These are phyloP conservation scores for Neolentinus lepideus DNA, from an alignment of 1,284 basidiomycete species.

Conservation along the genomic window DNA sequence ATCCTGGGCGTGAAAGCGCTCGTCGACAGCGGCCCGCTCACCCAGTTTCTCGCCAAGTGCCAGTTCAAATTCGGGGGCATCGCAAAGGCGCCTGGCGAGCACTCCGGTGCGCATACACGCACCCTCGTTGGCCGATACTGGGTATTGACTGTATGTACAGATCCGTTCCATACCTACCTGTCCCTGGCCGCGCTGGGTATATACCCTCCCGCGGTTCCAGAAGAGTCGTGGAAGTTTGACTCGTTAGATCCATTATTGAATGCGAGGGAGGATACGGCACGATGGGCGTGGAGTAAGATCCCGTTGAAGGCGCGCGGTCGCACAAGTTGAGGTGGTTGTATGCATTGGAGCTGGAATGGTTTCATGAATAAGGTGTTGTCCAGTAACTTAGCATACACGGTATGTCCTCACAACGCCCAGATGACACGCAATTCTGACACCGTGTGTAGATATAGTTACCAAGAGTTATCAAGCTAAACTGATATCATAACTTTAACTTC, in stretches of 20 bases:
- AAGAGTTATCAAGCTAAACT: too few species aligned
- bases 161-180: constrained; percentile 90
- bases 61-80: constrained; percentile 86
- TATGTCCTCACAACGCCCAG: too few species aligned
- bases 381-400: too few species aligned
- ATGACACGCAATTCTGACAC: too few species aligned
- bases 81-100: constrained; percentile 71
- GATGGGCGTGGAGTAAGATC: constrained; percentile 56
- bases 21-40: constrained; percentile 49
- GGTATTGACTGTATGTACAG: constrained; percentile 27
- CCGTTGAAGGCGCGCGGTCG: constrained; percentile 8
- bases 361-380: too few species aligned
- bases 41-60: constrained; percentile 60
- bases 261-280: constrained; percentile 51
- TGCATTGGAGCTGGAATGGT: neutral
- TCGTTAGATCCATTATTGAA: constrained; percentile 66
- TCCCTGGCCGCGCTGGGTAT: constrained; percentile 76
- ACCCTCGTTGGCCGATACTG: neutral
- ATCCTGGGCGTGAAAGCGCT: constrained; percentile 53
- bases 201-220: constrained; percentile 36
- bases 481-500: too few species aligned
- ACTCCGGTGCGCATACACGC: constrained; percentile 49
- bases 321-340: neutral
- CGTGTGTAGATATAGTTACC: too few species aligned
- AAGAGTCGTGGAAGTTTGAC: constrained; percentile 48